Percentiles rank a stretch among this genome's conserved stretches.
Evolutionary conservation across 2,329 filamentous ascomycete genomes (phyloP).

Genomic region (Akanthomyces muscarius): DNA sequence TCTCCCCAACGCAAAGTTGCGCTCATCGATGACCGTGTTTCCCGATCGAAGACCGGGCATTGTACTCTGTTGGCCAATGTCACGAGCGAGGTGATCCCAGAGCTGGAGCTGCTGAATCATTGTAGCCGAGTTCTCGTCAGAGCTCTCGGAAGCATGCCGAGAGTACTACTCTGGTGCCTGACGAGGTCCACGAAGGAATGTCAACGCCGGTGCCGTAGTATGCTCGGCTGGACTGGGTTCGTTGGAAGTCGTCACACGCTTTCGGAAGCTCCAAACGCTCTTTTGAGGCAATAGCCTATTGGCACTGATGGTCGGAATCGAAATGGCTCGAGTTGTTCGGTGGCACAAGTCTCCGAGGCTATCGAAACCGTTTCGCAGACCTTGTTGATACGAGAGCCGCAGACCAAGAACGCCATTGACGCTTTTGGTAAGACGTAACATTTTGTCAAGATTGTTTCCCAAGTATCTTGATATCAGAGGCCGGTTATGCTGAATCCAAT

Average conservation of each 20-base stretch:
- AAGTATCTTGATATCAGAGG: neutral
- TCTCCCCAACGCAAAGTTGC: slow-evolving; percentile 30
- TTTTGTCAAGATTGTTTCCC: neutral
- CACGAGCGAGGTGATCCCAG: slow-evolving; percentile 37
- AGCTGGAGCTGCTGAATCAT: slow-evolving; percentile 30
- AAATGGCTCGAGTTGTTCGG: slow-evolving; percentile 43
- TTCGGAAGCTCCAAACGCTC: slow-evolving; percentile 48
- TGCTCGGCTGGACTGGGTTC: slow-evolving; percentile 25
- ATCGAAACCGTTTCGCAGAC: slow-evolving; percentile 49
- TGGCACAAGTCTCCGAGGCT: slow-evolving; percentile 45
- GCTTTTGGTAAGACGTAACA: neutral
- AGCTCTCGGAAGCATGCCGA: neutral
- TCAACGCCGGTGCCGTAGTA: slow-evolving; percentile 25
- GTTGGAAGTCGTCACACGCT: slow-evolving; percentile 24
- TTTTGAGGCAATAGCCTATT: slow-evolving; percentile 49
- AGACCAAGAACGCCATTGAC: neutral
- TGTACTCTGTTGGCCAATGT: slow-evolving; percentile 35
- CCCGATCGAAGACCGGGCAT: slow-evolving; percentile 33
- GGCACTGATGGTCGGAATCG: slow-evolving; percentile 51
- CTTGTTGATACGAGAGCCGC: slow-evolving; percentile 30
- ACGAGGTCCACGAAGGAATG: neutral
- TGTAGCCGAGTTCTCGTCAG: slow-evolving; percentile 17
- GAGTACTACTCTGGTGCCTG: slow-evolving; percentile 2
- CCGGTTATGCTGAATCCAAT: neutral
- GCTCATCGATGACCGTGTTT: slow-evolving; percentile 37